Evolutionary conservation across 2,329 filamentous ascomycete species (phyloP), one percentile per base, ranked within the genome.

Genomic region (Claviceps quebecensis): DNA sequence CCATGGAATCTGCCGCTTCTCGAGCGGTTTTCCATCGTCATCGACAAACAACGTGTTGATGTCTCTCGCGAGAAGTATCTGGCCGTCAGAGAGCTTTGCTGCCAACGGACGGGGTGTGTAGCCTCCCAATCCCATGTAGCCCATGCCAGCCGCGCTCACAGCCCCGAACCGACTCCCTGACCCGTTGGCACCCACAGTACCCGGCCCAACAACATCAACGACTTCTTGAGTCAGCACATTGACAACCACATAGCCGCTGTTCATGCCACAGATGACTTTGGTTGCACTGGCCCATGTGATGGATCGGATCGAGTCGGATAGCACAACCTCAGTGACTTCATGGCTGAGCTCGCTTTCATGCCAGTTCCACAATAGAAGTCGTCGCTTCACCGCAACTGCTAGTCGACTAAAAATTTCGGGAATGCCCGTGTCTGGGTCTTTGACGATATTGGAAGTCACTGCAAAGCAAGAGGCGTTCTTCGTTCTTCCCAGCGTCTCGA

Each of bases 31-130:
- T 4, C 90, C 93, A 34, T 88, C 77, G 11, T 84, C 79, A 53
- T 93, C 84, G 57, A 95, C 86, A 64, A 98, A 98, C 49, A 96
- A 72, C 1, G 90, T 95, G 65, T 96, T 95, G 60, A 96, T 88
- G 59, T 98, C 93, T 66, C 95, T 95, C n/a, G 91, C 88, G n/a
- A 98, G 75, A 53, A 98, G 70, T 64, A 97, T 80, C 67, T 96
- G 80, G 4, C 87, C 86, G 56, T 94, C 86, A 2, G 81, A 79
- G 13, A 98, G 74, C 58, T 84, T 84, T 5, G 90, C 84, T 5
- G 87, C 87, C 59, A 98, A 75, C 6, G 93, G 94, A 61, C 87
- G 94, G 1, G 93, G 91, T 52, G 91, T 87, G 72, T 89, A 93
- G 43, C 87, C 86, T 48, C 87, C 89, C 63, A 97, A 83, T 1